A percentile compares a stretch with the other conserved stretches of the same genome.
These are phyloP conservation scores for Liriodendron chinense DNA, from an alignment of 164 flowering plant species.

Conservation along the genomic window DNA sequence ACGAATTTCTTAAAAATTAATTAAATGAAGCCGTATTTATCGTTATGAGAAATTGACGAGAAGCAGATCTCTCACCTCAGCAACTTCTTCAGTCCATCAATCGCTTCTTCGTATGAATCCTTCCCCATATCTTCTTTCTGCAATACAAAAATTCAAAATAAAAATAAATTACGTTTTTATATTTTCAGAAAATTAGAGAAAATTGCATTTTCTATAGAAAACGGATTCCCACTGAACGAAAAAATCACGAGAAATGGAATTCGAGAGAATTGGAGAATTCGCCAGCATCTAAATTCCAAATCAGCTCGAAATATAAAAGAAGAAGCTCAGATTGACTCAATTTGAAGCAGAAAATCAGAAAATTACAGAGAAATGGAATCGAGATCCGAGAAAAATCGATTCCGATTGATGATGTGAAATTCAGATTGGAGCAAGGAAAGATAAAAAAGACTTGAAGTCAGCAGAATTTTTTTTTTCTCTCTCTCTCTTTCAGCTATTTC, in stretches of 20 bases:
- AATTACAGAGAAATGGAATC: background rate
- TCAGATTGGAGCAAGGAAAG: background rate
- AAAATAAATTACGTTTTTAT: background rate
- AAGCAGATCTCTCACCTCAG: constrained; percentile 25
- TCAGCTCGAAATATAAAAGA: background rate
- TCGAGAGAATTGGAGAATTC: background rate
- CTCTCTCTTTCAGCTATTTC: too few relatives aligned
- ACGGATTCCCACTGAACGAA: background rate
- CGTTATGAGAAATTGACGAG: background rate
- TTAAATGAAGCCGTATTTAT: background rate
- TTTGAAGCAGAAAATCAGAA: background rate
- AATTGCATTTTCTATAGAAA: background rate
- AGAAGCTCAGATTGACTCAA: background rate
- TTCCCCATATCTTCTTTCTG: constrained; percentile 39
- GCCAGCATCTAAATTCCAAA: background rate
- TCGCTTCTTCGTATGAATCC: constrained; percentile 42
- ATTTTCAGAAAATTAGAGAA: background rate
- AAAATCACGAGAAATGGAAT: background rate
- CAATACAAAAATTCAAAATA: background rate
- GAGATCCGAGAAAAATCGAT: background rate
- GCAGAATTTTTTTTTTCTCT: too few relatives aligned
- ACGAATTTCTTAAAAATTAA: background rate
- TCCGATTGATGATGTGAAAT: background rate
- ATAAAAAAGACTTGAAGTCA: too few relatives aligned
- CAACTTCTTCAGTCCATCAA: constrained; percentile 59